These are phyloP conservation scores for Nowakowskiella sp. DNA, from an alignment of 192 early-diverging fungal species.

Conservation along the genomic window DNA sequence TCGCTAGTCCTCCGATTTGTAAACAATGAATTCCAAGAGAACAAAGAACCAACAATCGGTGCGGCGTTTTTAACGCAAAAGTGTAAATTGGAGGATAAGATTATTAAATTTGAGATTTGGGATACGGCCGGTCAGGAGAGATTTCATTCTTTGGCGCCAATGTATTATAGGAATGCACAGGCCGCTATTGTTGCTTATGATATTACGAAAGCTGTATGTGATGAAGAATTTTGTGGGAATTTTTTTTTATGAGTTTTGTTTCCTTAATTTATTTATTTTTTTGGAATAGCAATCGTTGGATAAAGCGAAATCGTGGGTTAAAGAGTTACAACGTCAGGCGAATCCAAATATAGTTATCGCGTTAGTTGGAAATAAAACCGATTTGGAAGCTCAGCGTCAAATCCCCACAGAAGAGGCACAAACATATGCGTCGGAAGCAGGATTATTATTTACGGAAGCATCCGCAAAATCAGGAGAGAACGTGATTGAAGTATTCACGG, in stretches of 20 bases:
- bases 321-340: slow-evolving; percentile 92
- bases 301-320: slow-evolving; percentile 91
- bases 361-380: slow-evolving; percentile 93
- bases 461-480: slow-evolving; percentile 76
- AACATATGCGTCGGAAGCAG: slow-evolving; percentile 68
- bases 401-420: slow-evolving; percentile 65
- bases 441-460: slow-evolving; percentile 83
- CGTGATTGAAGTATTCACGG: slow-evolving; percentile 83
- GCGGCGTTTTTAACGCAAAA: slow-evolving; percentile 76
- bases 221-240: not conserved
- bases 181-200: slow-evolving; percentile 96
- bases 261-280: not conserved
- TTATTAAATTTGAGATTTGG: slow-evolving; percentile 94
- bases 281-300: slow-evolving; percentile 68
- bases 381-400: slow-evolving; percentile 61
- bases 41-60: slow-evolving; percentile 98
- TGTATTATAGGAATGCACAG: slow-evolving; percentile 98
- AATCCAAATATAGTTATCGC: slow-evolving; percentile 94
- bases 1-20: slow-evolving; percentile 92
- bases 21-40: slow-evolving; percentile 89
- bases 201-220: slow-evolving; percentile 65
- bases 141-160: slow-evolving; percentile 87
- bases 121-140: slow-evolving; percentile 91
- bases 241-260: not conserved
- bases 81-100: slow-evolving; percentile 82